Evolutionary conservation across 495 filamentous ascomycete species (phyloP), one percentile per base, ranked within the genome.

Genomic region (Aspergillus indologenus): DNA sequence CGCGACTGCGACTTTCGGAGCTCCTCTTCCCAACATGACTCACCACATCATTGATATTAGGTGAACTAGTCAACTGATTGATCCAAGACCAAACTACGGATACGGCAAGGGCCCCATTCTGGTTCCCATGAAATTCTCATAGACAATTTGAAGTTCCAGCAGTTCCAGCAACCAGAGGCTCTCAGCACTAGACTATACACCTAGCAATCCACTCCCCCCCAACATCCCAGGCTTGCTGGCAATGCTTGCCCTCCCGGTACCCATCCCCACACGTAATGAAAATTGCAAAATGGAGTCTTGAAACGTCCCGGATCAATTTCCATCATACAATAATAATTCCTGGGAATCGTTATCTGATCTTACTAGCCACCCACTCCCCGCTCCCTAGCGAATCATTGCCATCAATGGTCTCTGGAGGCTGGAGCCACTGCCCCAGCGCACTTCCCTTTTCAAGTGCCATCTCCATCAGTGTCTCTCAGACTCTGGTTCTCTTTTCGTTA

Each of bases 1-100:
- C 26, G 26, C 40, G 56, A 55, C 54, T 63, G 63, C 63, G 66
- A 68, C 54, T 58, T 60, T 68, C 66, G 66, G 66, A 68, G 61
- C 58, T 63, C 42, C 24, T 18, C 48, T 51, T 18, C n/a, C 26
- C 54, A 19, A 18, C 54, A 45, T 47, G 45, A 46, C 24, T 47
- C 47, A 48, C 44, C 22, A 49, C 42, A 54, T 53, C 21, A 48
- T 49, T 42, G n/a, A 29, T 40, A 40, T 40, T 40, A 40, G 34
- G 34, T 15, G 34, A n/a, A 29, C 26, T 29, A 9, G 26, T 29
- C 4, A 17, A 43, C n/a, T 52, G 49, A 40, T 40, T 9, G 34
- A 40, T 40, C 34, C 34, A 40, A 40, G 34, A 15, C 34, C 34
- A 40, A 40, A 40, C 34, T 8, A 40, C 34, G 34, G 12, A 40